phyloP scores from a whole-genome alignment of 306 rosid genomes.

The Carpinus viminea region DNA sequence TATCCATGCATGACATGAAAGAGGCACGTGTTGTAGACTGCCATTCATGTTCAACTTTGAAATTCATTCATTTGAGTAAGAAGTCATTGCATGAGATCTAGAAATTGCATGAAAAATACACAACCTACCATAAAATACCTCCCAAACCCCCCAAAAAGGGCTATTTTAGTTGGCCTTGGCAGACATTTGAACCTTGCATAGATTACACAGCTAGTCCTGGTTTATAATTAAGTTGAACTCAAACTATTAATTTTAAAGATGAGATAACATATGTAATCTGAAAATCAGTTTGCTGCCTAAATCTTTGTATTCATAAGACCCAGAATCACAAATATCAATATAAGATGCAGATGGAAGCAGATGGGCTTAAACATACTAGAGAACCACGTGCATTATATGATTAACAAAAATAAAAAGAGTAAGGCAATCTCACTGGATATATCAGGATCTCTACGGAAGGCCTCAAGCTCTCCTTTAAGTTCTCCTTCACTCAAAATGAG shows the following conservation, averaged over 20 bases:
- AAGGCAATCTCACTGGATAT: constrained; percentile 65
- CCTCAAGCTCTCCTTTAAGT: constrained; percentile 71
- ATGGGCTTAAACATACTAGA: constrained; percentile 4
- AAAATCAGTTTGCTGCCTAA: not conserved
- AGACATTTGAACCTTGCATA: not conserved
- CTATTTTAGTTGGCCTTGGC: not conserved
- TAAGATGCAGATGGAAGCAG: constrained; percentile 1
- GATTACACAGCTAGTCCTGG: not conserved
- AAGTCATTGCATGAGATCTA: not conserved
- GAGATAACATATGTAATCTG: not conserved
- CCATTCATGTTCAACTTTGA: not conserved
- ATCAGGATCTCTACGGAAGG: constrained; percentile 63
- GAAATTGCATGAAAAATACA: not conserved
- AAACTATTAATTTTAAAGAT: not conserved
- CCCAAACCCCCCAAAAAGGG: too few species aligned
- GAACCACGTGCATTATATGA: constrained; percentile 3
- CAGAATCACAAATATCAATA: not conserved
- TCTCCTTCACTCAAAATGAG: constrained; percentile 72
- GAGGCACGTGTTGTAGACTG: not conserved
- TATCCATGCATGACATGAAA: not conserved
- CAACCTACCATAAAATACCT: not conserved
- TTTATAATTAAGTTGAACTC: not conserved
- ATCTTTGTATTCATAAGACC: not conserved
- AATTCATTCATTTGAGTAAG: too few species aligned
- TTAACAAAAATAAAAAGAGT: constrained; percentile 14